Base-by-base conservation (phyloP, 2,329 filamentous ascomycete genomes). In the Cytospora leucostoma region DNA sequence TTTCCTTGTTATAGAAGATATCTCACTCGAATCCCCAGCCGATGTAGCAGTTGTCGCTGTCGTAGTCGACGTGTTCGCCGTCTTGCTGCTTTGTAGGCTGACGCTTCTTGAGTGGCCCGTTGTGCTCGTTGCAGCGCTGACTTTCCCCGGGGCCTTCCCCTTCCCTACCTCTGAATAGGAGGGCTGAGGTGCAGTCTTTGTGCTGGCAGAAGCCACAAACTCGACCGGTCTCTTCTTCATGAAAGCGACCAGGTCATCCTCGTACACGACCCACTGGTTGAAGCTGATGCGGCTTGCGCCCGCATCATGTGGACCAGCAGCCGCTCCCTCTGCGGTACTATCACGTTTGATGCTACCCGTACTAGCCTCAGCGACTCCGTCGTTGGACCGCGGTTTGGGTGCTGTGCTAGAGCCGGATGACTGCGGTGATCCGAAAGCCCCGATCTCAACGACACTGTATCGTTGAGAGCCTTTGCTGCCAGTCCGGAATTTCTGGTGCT, bases 231-330 rank as follows among this genome's bases (percentile, higher is more conserved):
- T 52, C 53, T 63, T 66, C 35, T 59, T 65, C 65, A 66, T 65
- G 21, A 66, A 66, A 2, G 63, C 58, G 37, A 40, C 33, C 38
- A 66, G 38, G 17, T 66, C 65, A 13, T 66, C 65, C 50, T 66
- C 65, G 19, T 63, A 58, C 44, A 66, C 65, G 49, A 65, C 50
- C 65, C 65, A 66, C 27, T 66, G 63, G n/a, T 66, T 61, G 35
- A 66, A 35, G 7, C 52, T 63, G 51, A 61, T 53, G n/a, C 34
- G 56, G 19, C 37, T 62, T 8, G 50, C 50, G 33, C 59, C 52
- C 13, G 12, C 19, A 3, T 61, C 59, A 10, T 34, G 32, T 17
- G 44, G 3, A 33, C 52, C 2, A 13, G 58, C 32, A 15, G 53
- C 50, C 17, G 53, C 50, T 50, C 21, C 19, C 19, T 52, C 57